Evolutionary conservation across 805 yeast species (phyloP), one percentile per base, ranked within the genome.

Genomic region (Grigorovia yakushimaensis): DNA sequence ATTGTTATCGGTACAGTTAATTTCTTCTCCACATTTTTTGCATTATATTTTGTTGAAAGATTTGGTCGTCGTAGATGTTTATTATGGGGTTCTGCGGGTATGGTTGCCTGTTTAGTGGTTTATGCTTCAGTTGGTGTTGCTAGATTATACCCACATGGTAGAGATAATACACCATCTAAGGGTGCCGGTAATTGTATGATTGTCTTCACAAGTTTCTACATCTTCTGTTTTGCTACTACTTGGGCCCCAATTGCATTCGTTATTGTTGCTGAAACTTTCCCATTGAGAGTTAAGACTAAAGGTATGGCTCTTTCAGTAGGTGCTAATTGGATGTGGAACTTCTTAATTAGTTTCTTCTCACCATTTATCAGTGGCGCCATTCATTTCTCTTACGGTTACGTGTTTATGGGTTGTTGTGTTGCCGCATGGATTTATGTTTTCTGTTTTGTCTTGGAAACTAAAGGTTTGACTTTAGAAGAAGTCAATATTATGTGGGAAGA

Each of bases 381-480:
- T 54, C 78, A 79, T 56, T 82, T 81, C 70, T 73, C 75, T 66
- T 77, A 79, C 60, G 89, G 91, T 41, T 80, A 75, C 59, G 77
- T 64, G 23, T 69, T 69, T 55, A 62, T 75, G 47, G 82, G 82
- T 2, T 77, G 82, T 61, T 65, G 76, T 62, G 60, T 76, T 23
- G 72, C 65, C 48, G 57, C 72, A 13, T 54, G 81, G 59, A 68
- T 81, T 61, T 84, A 80, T 64, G 82, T 82, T 45, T 77, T 72
- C 72, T 77, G 83, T 70, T 73, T 72, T 55, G 77, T 84, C 52
- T 78, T 78, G 58, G 88, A 82, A 66, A 84, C 93, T 48, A 78
- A 77, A 69, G 91, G 89, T 52, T 74, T 84, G 59, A 73, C 83
- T 44, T 74, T 84, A 63, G 93, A 84, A 67, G 86, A 84, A 65